A percentile compares a stretch with the other conserved stretches of the same genome.
Evolutionary conservation across 2,329 filamentous ascomycete genomes (phyloP).

Genomic region (Penicillium concentricum): DNA sequence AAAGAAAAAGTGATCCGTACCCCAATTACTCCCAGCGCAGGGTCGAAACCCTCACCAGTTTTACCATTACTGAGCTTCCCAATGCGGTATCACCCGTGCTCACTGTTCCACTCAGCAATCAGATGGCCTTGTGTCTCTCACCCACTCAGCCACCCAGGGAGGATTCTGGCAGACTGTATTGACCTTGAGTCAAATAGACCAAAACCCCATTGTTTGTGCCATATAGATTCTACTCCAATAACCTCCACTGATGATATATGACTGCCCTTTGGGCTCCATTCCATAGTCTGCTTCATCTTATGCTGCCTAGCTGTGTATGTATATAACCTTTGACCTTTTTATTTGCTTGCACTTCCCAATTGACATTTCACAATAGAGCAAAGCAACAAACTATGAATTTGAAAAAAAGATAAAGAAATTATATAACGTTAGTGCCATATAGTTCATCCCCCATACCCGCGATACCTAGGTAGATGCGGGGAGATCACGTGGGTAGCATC

Average conservation of each 20-base stretch:
- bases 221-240: not conserved
- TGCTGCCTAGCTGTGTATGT: not conserved
- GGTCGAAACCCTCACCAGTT: not conserved
- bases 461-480: slow-evolving; percentile 20
- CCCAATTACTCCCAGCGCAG: not conserved
- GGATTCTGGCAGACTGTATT: not conserved
- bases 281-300: not conserved
- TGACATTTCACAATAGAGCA: not conserved
- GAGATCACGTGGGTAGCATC: slow-evolving; percentile 23
- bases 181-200: too few relatives aligned
- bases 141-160: slow-evolving; percentile 1
- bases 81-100: not conserved
- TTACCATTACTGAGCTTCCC: not conserved
- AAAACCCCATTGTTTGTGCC: too few relatives aligned
- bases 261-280: not conserved
- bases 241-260: not conserved
- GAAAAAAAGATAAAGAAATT: not conserved
- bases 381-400: not conserved
- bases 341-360: not conserved
- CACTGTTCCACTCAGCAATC: not conserved
- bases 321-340: not conserved
- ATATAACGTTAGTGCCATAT: not conserved
- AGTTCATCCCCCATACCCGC: not conserved
- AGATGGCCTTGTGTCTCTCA: slow-evolving; percentile 1
- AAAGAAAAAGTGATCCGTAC: not conserved